Evolutionary conservation across 805 yeast species (phyloP).

Genomic region (Spathaspora gorwiae): DNA sequence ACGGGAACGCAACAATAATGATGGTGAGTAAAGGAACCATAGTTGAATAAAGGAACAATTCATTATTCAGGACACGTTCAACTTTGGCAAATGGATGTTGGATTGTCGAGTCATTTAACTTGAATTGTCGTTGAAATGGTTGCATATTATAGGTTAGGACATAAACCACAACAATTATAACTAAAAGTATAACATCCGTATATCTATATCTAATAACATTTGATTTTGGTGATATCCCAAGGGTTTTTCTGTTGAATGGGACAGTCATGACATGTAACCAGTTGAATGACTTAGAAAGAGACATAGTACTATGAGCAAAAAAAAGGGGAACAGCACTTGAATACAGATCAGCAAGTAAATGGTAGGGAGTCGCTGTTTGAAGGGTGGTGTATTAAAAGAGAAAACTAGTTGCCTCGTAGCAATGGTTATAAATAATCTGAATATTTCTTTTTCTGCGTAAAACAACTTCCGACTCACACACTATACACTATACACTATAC

Average conservation of each 20-base stretch:
- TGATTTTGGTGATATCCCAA: slow-evolving; percentile 17
- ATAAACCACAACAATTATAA: slow-evolving; percentile 18
- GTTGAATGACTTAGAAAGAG: slow-evolving; percentile 2
- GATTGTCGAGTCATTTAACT: slow-evolving; percentile 67
- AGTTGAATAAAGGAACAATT: slow-evolving; percentile 51
- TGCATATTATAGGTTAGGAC: slow-evolving; percentile 18
- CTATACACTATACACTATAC: too few relatives aligned
- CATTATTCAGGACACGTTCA: slow-evolving; percentile 63
- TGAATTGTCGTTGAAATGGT: slow-evolving; percentile 80
- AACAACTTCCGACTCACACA: too few relatives aligned
- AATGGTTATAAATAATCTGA: too few relatives aligned
- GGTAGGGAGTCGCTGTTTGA: too few relatives aligned
- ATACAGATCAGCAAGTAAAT: too few relatives aligned
- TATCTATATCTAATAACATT: slow-evolving; percentile 23
- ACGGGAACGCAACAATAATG: slow-evolving; percentile 26
- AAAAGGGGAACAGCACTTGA: too few relatives aligned
- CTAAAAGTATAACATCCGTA: slow-evolving; percentile 20
- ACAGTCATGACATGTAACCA: slow-evolving; percentile 14
- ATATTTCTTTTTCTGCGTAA: too few relatives aligned
- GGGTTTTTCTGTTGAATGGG: slow-evolving; percentile 22
- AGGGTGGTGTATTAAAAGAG: too few relatives aligned
- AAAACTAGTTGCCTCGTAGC: too few relatives aligned
- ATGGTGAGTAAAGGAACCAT: slow-evolving; percentile 47
- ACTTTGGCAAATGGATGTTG: slow-evolving; percentile 75
- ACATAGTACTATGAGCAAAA: slow-evolving; percentile 2